Conservation (phyloP, 495 filamentous ascomycete genomes). For the Tuber indicum region DNA sequence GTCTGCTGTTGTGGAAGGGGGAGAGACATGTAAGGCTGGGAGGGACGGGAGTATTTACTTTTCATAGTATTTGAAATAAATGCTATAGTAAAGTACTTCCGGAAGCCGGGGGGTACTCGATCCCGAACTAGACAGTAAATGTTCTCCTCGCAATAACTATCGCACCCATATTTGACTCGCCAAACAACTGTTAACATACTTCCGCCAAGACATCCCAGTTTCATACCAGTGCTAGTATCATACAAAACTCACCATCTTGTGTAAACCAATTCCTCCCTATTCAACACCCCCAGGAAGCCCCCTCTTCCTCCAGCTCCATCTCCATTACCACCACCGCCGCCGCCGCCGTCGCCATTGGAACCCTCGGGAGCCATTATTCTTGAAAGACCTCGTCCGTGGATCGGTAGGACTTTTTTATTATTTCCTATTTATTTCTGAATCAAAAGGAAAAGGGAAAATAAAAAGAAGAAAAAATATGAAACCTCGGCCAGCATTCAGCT, state of each 20-base stretch:
- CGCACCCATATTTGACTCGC: not conserved
- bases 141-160: slow-evolving; percentile 41
- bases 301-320: not conserved
- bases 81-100: slow-evolving; percentile 25
- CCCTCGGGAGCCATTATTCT: not conserved
- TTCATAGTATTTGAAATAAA: slow-evolving; percentile 39
- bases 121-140: slow-evolving; percentile 38
- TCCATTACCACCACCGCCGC: not conserved
- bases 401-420: not conserved
- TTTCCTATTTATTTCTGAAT: not conserved
- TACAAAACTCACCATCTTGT: not conserved
- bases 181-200: not conserved
- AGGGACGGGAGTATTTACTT: slow-evolving; percentile 13
- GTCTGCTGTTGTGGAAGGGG: not conserved
- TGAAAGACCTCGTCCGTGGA: not conserved
- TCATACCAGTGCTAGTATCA: not conserved
- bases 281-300: not conserved
- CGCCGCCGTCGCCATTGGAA: not conserved
- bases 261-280: slow-evolving; percentile 2
- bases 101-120: slow-evolving; percentile 10
- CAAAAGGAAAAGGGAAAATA: not conserved
- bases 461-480: not conserved
- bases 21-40: not conserved
- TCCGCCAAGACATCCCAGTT: not conserved
- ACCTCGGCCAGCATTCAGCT: not conserved